phyloP scores from a whole-genome alignment of 768 basidiomycete genomes.

The Tylopilus subfusipes region DNA sequence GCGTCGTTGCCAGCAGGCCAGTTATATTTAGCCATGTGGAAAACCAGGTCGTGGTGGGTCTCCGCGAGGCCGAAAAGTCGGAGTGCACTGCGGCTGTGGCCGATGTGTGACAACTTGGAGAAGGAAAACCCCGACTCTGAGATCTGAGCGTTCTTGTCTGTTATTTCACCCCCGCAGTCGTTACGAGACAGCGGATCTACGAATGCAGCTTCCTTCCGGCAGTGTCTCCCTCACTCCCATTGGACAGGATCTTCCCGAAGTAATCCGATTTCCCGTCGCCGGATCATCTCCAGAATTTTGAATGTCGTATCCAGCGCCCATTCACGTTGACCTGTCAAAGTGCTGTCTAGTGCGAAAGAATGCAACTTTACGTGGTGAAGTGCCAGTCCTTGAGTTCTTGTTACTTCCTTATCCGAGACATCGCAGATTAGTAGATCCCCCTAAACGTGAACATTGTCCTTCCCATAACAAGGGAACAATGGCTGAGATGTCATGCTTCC shows the following conservation, averaged over 20 bases:
- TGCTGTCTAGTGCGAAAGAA: conserved; percentile 11
- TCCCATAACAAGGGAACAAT: conserved; percentile 34
- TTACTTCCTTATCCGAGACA: conserved; percentile 21
- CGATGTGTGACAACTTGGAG: not conserved
- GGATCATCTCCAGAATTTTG: conserved; percentile 21
- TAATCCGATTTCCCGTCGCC: conserved; percentile 16
- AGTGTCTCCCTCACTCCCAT: conserved; percentile 10
- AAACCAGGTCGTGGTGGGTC: not conserved
- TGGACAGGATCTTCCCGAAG: conserved; percentile 20
- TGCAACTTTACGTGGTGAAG: conserved; percentile 23
- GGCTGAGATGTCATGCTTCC: conserved; percentile 21
- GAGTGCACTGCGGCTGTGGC: not conserved
- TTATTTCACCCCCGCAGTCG: conserved; percentile 19
- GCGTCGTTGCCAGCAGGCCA: not conserved
- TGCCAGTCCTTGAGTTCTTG: conserved; percentile 6
- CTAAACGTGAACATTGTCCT: conserved; percentile 26
- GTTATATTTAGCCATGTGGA: conserved; percentile 14
- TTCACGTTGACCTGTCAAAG: not conserved
- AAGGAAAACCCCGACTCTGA: not conserved
- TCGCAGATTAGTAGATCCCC: conserved; percentile 16
- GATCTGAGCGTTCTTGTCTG: not conserved
- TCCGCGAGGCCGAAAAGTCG: not conserved
- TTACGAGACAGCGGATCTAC: conserved; percentile 2
- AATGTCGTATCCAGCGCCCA: conserved; percentile 1
- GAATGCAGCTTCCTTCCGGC: not conserved